Evolutionary conservation across 805 yeast genomes (phyloP), one percentile per base, ranked within the genome.

Genomic region (Starmerella gropengiesseri): DNA sequence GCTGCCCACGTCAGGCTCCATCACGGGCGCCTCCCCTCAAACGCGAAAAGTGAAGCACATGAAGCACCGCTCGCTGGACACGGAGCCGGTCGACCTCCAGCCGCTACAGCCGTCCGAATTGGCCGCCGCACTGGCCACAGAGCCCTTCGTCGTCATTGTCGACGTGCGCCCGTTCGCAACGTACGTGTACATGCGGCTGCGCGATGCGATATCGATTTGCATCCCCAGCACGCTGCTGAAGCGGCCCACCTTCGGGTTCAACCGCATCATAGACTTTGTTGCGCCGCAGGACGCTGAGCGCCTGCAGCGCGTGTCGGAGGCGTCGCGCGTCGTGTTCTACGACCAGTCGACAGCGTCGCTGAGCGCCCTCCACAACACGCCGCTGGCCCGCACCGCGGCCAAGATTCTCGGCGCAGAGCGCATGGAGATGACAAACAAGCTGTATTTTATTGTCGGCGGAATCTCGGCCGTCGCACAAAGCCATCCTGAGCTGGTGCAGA

Each of bases 191-290:
- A 56, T 68, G 2, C 85, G 78, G 48, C 60, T 89, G 11, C 55
- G 53, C 4, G 66, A 71, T 31, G 73, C 96, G 1, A 65, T 83
- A 34, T 84, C 84, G 57, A 70, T 89, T 28, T 83, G 94, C 59
- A 63, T 87, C 12, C 96, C 97, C 2, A 80, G 94, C n/a, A 87
- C 96, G 0, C 66, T 87, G 31, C 64, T 87, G 49, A 81, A 78
- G 57, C 71, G 97, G 50, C 66, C 76, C 25, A 79, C 78, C 41
- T 87, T 82, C 54, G 75, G 77, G 3, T 64, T 87, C 43, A 36
- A 49, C 13, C 52, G 61, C 17, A 55, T 65, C 31, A 31, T 60
- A 37, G 67, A 63, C 28, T 60, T 66, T 44, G 57, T 66, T 48
- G 53, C 62, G 9, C 56, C 57, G 7, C 54, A 55, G 14, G 63